These are phyloP conservation scores for Magnusiomyces clavatus DNA, from an alignment of 1,139 yeast species.

Conservation along the genomic window DNA sequence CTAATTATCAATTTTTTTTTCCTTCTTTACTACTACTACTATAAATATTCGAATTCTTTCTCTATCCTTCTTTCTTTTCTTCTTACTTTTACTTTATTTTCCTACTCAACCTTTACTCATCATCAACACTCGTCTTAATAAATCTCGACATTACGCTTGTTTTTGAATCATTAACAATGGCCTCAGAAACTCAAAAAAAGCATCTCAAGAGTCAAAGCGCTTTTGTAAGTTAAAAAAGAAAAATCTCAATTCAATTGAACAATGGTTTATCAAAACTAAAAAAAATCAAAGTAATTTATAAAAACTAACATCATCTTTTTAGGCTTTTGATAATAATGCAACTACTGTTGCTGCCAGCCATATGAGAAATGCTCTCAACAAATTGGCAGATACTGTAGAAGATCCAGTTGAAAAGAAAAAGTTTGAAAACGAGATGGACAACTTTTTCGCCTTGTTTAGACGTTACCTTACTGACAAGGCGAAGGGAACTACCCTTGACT, in stretches of 20 bases:
- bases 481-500: slow-evolving; percentile 71
- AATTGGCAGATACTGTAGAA: slow-evolving; percentile 69
- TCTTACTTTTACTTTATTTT: background rate
- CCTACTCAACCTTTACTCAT: background rate
- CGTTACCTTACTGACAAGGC: slow-evolving; percentile 89
- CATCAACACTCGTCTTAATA: background rate
- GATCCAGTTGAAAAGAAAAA: slow-evolving; percentile 48
- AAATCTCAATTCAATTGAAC: background rate
- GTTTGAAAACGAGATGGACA: slow-evolving; percentile 91
- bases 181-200: slow-evolving; percentile 9
- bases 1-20: background rate
- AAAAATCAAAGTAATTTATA: background rate
- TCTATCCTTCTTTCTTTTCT: background rate
- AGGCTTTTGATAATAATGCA: slow-evolving; percentile 93
- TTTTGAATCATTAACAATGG: background rate
- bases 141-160: background rate
- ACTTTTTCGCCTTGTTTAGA: slow-evolving; percentile 87
- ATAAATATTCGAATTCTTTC: background rate
- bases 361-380: slow-evolving; percentile 93
- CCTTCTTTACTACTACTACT: background rate
- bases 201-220: slow-evolving; percentile 17
- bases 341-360: slow-evolving; percentile 96
- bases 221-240: slow-evolving; percentile 23
- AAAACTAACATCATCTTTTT: slow-evolving; percentile 11
- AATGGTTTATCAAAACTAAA: too few species aligned